A percentile compares a stretch with the other conserved stretches of the same genome.
These are phyloP conservation scores for Alternaria conjuncta DNA, from an alignment of 2,329 filamentous ascomycete genomes.

Conservation along the genomic window DNA sequence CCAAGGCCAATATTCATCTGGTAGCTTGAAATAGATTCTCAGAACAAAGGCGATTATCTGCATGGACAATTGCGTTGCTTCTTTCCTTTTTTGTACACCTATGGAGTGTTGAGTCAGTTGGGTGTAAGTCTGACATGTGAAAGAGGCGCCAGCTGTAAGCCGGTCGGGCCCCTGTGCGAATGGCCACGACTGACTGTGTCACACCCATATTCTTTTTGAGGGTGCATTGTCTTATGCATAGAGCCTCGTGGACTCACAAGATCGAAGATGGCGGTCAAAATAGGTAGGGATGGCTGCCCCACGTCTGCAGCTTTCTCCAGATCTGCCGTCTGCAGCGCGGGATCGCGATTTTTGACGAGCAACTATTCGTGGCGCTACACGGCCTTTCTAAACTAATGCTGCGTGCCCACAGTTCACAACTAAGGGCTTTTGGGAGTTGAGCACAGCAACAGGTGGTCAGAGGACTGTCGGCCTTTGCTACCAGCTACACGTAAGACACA, in stretches of 20 bases:
- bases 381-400: neutral
- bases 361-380: neutral
- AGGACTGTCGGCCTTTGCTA: neutral
- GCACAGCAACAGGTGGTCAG: neutral
- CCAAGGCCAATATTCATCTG: neutral
- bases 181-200: neutral
- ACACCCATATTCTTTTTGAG: constrained; percentile 6
- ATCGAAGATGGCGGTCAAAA: constrained; percentile 7
- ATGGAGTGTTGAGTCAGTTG: neutral
- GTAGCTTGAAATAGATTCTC: neutral
- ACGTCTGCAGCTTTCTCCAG: constrained; percentile 16
- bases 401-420: neutral
- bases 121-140: constrained; percentile 10
- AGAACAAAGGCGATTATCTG: neutral
- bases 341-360: constrained; percentile 3
- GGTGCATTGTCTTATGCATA: constrained; percentile 15
- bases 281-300: constrained; percentile 13
- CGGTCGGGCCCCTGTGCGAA: neutral
- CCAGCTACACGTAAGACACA: neutral
- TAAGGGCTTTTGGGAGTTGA: neutral
- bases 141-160: constrained; percentile 5
- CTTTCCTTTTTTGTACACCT: neutral
- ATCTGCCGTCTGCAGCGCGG: constrained; percentile 5
- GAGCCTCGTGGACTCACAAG: constrained; percentile 21
- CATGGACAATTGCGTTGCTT: neutral